A percentile compares a stretch with the other conserved stretches of the same genome.
phyloP scores from a whole-genome alignment of 306 rosid species.

The Vigna mungo region DNA sequence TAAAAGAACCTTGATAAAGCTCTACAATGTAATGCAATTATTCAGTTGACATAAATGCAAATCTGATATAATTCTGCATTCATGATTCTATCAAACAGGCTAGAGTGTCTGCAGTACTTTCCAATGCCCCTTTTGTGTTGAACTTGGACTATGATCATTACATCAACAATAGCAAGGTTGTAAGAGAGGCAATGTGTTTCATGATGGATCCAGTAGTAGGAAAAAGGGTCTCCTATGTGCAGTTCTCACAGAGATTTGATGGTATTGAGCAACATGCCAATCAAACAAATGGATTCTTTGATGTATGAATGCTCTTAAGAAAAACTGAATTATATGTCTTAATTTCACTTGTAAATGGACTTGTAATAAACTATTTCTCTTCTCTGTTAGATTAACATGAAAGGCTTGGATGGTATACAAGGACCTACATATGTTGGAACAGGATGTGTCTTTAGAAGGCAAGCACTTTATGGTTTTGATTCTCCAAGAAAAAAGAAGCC shows the following conservation, averaged over 20 bases:
- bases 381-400: slow-evolving; percentile 66
- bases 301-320: slow-evolving; percentile 52
- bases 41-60: neutral
- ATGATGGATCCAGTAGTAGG: slow-evolving; percentile 74
- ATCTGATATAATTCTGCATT: slow-evolving; percentile 23
- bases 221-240: slow-evolving; percentile 68
- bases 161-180: slow-evolving; percentile 70
- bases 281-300: slow-evolving; percentile 57
- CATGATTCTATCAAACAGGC: slow-evolving; percentile 50
- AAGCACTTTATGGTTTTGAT: slow-evolving; percentile 75
- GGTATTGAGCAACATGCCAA: slow-evolving; percentile 52
- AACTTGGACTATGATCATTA: slow-evolving; percentile 73
- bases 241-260: slow-evolving; percentile 67
- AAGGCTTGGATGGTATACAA: slow-evolving; percentile 86
- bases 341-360: slow-evolving; percentile 14
- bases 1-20: neutral
- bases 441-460: slow-evolving; percentile 78
- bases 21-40: neutral
- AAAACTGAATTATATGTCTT: neutral
- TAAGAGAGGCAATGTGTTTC: slow-evolving; percentile 86
- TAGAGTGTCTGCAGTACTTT: slow-evolving; percentile 71
- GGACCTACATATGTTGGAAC: slow-evolving; percentile 78
- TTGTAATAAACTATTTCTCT: neutral
- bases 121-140: slow-evolving; percentile 72
- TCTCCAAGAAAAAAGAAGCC: slow-evolving; percentile 67